A percentile compares a stretch with the other conserved stretches of the same genome.
Conservation (phyloP, 1,284 basidiomycete genomes). For the Taiwanofungus camphoratus region DNA sequence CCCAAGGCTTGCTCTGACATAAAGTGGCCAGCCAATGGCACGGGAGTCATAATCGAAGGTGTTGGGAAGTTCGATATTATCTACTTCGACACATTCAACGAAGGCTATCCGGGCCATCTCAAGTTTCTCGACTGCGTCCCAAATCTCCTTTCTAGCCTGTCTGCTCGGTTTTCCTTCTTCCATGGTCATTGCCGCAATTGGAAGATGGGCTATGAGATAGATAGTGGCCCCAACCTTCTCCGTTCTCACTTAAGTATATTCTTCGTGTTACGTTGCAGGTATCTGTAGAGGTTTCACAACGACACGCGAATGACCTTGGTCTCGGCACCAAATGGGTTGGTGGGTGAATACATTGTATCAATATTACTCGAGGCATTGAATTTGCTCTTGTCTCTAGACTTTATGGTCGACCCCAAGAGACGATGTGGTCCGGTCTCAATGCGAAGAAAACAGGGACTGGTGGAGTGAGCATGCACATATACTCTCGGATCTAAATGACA, state of each 20-base stretch:
- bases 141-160: constrained; percentile 1
- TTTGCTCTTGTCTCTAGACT: neutral
- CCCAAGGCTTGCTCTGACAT: neutral
- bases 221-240: neutral
- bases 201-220: constrained; percentile 1
- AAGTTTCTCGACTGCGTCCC: constrained; percentile 6
- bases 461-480: neutral
- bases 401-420: neutral
- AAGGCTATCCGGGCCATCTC: constrained; percentile 6
- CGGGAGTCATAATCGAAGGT: neutral
- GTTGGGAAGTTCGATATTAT: constrained; percentile 9
- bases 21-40: neutral
- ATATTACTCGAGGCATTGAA: neutral
- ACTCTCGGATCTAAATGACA: neutral
- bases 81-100: constrained; percentile 12
- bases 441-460: neutral
- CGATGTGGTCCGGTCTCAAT: neutral
- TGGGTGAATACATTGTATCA: neutral
- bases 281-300: constrained; percentile 73
- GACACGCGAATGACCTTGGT: constrained; percentile 78
- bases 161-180: constrained; percentile 9
- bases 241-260: constrained; percentile 44
- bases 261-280: constrained; percentile 64
- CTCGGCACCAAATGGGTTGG: constrained; percentile 21
- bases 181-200: constrained; percentile 1